Conservation (phyloP, 371 early-diverging fungal genomes). For the Paraphysoderma sedebokerense region DNA sequence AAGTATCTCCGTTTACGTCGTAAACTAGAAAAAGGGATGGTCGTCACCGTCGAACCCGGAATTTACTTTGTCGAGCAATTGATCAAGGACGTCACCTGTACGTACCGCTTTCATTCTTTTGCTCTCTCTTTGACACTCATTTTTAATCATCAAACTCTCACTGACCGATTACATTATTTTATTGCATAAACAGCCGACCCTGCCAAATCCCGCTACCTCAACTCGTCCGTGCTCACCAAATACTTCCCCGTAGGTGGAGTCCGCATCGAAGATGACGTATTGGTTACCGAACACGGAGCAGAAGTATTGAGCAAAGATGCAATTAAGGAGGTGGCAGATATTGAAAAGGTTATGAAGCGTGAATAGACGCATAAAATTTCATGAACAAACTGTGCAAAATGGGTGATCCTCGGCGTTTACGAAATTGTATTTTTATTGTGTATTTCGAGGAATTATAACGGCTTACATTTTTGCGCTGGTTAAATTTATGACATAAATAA, state of each 20-base stretch:
- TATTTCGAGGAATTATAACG: too few species aligned
- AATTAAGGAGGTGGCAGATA: constrained; percentile 17
- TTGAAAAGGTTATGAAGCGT: constrained; percentile 16
- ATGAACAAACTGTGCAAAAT: too few species aligned
- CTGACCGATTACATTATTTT: constrained; percentile 28
- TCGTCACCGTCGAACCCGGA: constrained; percentile 88
- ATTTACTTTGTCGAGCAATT: constrained; percentile 25
- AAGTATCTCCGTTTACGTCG: constrained; percentile 76
- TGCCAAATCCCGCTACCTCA: constrained; percentile 24
- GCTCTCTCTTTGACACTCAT: neutral
- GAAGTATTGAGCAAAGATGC: constrained; percentile 18
- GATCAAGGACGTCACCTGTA: constrained; percentile 6
- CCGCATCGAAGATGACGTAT: constrained; percentile 80
- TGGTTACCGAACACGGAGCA: constrained; percentile 18
- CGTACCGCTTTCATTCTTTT: constrained; percentile 7
- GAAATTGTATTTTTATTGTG: too few species aligned
- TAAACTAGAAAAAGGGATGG: constrained; percentile 54
- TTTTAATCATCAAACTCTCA: neutral
- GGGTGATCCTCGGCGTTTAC: too few species aligned
- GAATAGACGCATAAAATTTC: too few species aligned
- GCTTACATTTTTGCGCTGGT: too few species aligned
- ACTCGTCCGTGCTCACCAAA: constrained; percentile 37
- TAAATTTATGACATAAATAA: too few species aligned
- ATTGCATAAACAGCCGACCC: constrained; percentile 36
- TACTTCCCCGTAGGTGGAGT: constrained; percentile 76